A percentile compares a stretch with the other conserved stretches of the same genome.
These are phyloP conservation scores for Arthrocladium fulminans DNA, from an alignment of 2,329 filamentous ascomycete genomes.

Conservation along the genomic window DNA sequence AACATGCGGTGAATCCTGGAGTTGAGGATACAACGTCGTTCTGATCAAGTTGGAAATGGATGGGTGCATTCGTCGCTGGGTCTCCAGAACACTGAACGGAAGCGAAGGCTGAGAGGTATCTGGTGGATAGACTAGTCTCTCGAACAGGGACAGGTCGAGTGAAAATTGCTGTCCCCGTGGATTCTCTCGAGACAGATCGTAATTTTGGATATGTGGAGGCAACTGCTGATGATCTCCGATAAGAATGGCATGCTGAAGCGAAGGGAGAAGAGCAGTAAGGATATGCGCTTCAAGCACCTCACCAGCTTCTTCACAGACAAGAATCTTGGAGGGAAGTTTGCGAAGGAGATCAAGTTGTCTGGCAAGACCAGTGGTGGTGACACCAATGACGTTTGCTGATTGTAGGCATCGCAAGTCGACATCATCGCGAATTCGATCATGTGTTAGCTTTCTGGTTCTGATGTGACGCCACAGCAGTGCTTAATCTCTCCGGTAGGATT, in stretches of 20 bases:
- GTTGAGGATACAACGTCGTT: constrained; percentile 23
- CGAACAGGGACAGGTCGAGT: constrained; percentile 54
- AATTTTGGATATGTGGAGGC: constrained; percentile 24
- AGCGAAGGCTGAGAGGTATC: constrained; percentile 15
- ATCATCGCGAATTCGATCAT: background rate
- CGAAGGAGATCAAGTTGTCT: constrained; percentile 19
- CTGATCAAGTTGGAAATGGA: constrained; percentile 25
- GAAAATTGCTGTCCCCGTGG: constrained; percentile 41
- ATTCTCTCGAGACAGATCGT: constrained; percentile 45
- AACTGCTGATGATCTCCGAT: constrained; percentile 30
- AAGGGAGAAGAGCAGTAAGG: constrained; percentile 51
- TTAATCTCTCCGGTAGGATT: too few relatives aligned
- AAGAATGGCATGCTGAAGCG: constrained; percentile 52
- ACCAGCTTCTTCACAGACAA: constrained; percentile 60
- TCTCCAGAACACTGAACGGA: constrained; percentile 20
- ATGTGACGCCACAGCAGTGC: too few relatives aligned
- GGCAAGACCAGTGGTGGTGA: constrained; percentile 28
- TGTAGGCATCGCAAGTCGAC: constrained; percentile 2
- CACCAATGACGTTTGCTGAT: constrained; percentile 23
- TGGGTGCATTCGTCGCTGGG: constrained; percentile 28
- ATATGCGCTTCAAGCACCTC: constrained; percentile 58
- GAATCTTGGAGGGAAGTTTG: constrained; percentile 27
- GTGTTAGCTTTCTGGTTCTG: background rate
- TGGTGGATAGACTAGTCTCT: constrained; percentile 39
- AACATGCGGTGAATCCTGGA: constrained; percentile 19